Evolutionary conservation across 2,329 filamentous ascomycete genomes (phyloP).

Genomic region (Hysterium pulicare): DNA sequence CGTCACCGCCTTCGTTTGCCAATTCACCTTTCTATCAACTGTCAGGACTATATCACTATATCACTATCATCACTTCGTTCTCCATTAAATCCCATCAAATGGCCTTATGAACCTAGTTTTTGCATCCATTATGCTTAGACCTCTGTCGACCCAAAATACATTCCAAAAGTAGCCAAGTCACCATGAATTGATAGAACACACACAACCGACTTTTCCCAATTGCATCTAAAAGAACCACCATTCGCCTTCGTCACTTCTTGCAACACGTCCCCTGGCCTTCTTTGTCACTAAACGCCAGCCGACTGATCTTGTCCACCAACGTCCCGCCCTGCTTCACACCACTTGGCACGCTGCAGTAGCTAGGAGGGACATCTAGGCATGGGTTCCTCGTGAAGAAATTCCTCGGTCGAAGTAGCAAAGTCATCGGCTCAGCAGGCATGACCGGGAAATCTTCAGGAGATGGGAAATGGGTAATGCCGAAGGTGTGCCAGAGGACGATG

Average conservation of each 20-base stretch:
- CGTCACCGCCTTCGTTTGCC: too few relatives aligned
- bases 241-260: slow-evolving; percentile 11
- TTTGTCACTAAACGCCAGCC: slow-evolving; percentile 45
- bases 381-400: slow-evolving; percentile 83
- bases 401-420: slow-evolving; percentile 69
- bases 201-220: too few relatives aligned
- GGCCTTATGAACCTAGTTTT: too few relatives aligned
- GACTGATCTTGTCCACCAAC: slow-evolving; percentile 50
- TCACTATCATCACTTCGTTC: too few relatives aligned
- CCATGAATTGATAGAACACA: too few relatives aligned
- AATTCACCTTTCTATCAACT: too few relatives aligned
- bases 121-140: too few relatives aligned
- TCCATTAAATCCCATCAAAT: too few relatives aligned
- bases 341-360: slow-evolving; percentile 68
- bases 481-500: slow-evolving; percentile 90
- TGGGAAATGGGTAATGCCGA: slow-evolving; percentile 86
- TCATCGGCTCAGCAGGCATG: slow-evolving; percentile 82
- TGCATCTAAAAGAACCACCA: too few relatives aligned
- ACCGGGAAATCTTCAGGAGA: slow-evolving; percentile 87
- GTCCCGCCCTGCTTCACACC: slow-evolving; percentile 54
- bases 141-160: too few relatives aligned
- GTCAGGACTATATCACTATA: too few relatives aligned
- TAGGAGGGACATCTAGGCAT: slow-evolving; percentile 75
- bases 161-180: too few relatives aligned
- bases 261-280: slow-evolving; percentile 24